These are phyloP conservation scores for Colletotrichum plurivorum DNA, from an alignment of 2,329 filamentous ascomycete genomes.

Conservation along the genomic window DNA sequence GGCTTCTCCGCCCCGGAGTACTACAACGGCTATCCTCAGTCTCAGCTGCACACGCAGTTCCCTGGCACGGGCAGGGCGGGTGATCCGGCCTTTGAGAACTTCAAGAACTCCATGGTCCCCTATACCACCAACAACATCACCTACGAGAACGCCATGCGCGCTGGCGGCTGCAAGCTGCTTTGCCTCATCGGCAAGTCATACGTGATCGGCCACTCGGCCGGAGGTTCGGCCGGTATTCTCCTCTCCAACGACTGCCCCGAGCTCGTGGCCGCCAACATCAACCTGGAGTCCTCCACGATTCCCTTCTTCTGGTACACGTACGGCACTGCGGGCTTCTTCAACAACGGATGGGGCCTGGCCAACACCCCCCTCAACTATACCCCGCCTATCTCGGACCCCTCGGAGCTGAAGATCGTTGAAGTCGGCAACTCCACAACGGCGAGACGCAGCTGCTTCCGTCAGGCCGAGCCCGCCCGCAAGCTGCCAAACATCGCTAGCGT, in stretches of 20 bases:
- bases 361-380: slow-evolving; percentile 58
- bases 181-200: slow-evolving; percentile 48
- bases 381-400: slow-evolving; percentile 47
- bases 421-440: slow-evolving; percentile 27
- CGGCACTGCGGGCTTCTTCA: slow-evolving; percentile 26
- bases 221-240: slow-evolving; percentile 38
- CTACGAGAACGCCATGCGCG: slow-evolving; percentile 48
- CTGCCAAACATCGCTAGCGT: slow-evolving; percentile 63
- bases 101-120: slow-evolving; percentile 47
- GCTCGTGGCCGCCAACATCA: slow-evolving; percentile 45
- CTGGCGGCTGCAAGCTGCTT: slow-evolving; percentile 47
- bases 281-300: slow-evolving; percentile 45
- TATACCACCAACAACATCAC: slow-evolving; percentile 46
- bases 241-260: slow-evolving; percentile 46
- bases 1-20: slow-evolving; percentile 50
- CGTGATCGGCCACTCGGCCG: slow-evolving; percentile 49
- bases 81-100: slow-evolving; percentile 48
- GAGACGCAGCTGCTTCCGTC: slow-evolving; percentile 19
- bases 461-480: slow-evolving; percentile 47
- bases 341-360: slow-evolving; percentile 55
- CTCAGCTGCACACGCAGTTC: slow-evolving; percentile 54
- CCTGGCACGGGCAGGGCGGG: slow-evolving; percentile 49
- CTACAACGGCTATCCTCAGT: slow-evolving; percentile 44
- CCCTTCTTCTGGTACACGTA: slow-evolving; percentile 46
- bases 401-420: slow-evolving; percentile 30